Evolutionary conservation across 2,329 filamentous ascomycete species (phyloP).

Genomic region (Dendrostoma leiphaemia): DNA sequence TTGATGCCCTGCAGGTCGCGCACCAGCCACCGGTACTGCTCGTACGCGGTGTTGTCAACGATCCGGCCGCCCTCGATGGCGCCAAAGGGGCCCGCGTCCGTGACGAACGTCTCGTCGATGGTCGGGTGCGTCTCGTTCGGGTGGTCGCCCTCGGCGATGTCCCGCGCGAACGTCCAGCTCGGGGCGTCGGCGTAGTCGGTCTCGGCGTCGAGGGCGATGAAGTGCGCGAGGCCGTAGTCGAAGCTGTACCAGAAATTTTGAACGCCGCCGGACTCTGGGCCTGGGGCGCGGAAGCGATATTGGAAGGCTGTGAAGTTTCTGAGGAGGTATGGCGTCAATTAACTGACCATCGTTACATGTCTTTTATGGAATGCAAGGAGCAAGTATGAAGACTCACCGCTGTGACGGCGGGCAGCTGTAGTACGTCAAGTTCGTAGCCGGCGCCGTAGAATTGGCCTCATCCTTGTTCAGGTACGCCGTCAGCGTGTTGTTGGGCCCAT

Average conservation of each 20-base stretch:
- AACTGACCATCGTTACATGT: background rate
- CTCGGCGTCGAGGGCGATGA: slow-evolving; percentile 45
- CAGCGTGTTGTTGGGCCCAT: slow-evolving; percentile 41
- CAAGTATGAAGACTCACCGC: slow-evolving; percentile 27
- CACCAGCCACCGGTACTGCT: slow-evolving; percentile 46
- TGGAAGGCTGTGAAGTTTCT: slow-evolving; percentile 51
- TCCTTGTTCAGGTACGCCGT: slow-evolving; percentile 46
- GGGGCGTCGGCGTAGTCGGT: slow-evolving; percentile 50
- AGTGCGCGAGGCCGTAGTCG: slow-evolving; percentile 53
- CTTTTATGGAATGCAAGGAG: background rate
- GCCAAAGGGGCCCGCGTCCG: slow-evolving; percentile 49
- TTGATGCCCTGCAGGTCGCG: slow-evolving; percentile 43
- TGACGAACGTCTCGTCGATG: slow-evolving; percentile 41
- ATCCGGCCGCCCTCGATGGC: slow-evolving; percentile 35
- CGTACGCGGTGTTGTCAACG: slow-evolving; percentile 40
- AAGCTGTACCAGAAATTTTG: slow-evolving; percentile 55
- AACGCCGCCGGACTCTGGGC: slow-evolving; percentile 43
- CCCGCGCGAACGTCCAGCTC: slow-evolving; percentile 41
- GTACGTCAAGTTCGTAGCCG: slow-evolving; percentile 40
- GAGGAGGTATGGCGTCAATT: background rate
- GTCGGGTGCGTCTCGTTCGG: slow-evolving; percentile 39
- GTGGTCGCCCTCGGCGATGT: slow-evolving; percentile 27
- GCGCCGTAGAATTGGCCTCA: slow-evolving; percentile 38
- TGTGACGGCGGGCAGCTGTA: slow-evolving; percentile 52
- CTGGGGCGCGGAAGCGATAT: slow-evolving; percentile 51